Evolutionary conservation across 805 yeast species (phyloP), one percentile per base, ranked within the genome.

Genomic region (Candida mattraensis): DNA sequence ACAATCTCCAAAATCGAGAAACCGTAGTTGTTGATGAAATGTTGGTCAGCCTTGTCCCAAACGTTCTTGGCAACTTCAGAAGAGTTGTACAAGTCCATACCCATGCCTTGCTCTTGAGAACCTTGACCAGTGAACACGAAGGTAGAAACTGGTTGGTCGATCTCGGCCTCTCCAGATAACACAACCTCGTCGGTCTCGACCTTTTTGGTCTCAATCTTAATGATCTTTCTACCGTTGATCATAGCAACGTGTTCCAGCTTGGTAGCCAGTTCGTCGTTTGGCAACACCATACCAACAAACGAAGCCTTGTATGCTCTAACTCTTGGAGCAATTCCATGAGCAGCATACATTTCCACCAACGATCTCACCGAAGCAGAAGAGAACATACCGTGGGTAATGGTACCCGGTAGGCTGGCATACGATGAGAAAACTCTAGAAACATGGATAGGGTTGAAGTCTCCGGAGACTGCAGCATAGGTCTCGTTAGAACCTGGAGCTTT

Each of bases 61-160:
- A 93, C 97, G 47, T 78, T 79, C 56, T 80, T 80, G 35, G 99
- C 99, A 62, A 93, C 96, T 19, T 78, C 88, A 33, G 96, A 85
- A 26, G 84, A 74, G 48, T 80, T 81, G 66, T 93, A 93, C 61
- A 93, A 76, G 65, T 93, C 99, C 99, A 93, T 93, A 75, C 99
- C 99, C 99, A 93, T 93, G 63, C 97, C 97, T 72, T 94, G 99
- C 67, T 94, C 99, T 69, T 93, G 99, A 43, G 99, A 91, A 65
- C 99, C 99, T 74, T 93, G 99, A 61, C 99, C 99, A 48, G 99
- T 93, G 70, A 94, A 93, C 40, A 93, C 95, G 63, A 86, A 93
- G 14, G 99, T 84, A 28, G 98, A 86, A 35, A 83, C 84, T 21
- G 99, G 99, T 70, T 93, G 99, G 54, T 93, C 98, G 56, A 94